These are phyloP conservation scores for Colletotrichum destructivum DNA, from an alignment of 2,329 filamentous ascomycete species.

Conservation along the genomic window DNA sequence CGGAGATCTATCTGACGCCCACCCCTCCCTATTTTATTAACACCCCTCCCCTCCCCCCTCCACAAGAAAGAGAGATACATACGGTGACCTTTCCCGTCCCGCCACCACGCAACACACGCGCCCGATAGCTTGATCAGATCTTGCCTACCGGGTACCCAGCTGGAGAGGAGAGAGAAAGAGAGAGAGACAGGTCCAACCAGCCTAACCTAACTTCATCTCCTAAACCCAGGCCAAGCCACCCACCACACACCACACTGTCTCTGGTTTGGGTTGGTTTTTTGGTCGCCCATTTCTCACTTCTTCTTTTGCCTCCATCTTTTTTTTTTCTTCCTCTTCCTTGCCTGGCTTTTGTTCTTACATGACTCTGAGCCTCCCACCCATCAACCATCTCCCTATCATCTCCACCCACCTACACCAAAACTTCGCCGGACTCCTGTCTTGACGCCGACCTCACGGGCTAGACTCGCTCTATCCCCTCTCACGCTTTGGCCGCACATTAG, in stretches of 20 bases:
- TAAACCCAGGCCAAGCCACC: constrained; percentile 40
- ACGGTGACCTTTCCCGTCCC: constrained; percentile 42
- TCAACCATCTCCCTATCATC: constrained; percentile 29
- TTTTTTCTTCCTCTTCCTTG: constrained; percentile 12
- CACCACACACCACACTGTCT: constrained; percentile 38
- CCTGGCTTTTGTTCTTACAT: constrained; percentile 41
- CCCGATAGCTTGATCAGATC: constrained; percentile 45
- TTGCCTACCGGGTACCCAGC: constrained; percentile 41
- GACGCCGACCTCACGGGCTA: constrained; percentile 41
- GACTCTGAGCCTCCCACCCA: constrained; percentile 39
- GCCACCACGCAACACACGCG: constrained; percentile 43
- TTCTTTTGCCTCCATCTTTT: constrained; percentile 19
- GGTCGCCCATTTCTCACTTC: constrained; percentile 30
- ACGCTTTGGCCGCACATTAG: constrained; percentile 39
- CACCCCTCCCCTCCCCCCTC: constrained; percentile 3
- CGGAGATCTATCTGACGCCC: not conserved
- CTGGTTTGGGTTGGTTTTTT: constrained; percentile 31
- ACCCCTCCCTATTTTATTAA: constrained; percentile 1
- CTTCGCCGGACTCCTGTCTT: constrained; percentile 37
- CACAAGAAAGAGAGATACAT: constrained; percentile 33
- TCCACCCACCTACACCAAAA: constrained; percentile 41
- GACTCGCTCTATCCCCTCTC: constrained; percentile 30
- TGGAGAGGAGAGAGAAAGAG: constrained; percentile 13
- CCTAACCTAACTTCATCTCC: constrained; percentile 38
- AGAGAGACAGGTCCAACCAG: constrained; percentile 24